Base-by-base conservation (phyloP, 257 asterid species). In the Cordia subcordata region DNA sequence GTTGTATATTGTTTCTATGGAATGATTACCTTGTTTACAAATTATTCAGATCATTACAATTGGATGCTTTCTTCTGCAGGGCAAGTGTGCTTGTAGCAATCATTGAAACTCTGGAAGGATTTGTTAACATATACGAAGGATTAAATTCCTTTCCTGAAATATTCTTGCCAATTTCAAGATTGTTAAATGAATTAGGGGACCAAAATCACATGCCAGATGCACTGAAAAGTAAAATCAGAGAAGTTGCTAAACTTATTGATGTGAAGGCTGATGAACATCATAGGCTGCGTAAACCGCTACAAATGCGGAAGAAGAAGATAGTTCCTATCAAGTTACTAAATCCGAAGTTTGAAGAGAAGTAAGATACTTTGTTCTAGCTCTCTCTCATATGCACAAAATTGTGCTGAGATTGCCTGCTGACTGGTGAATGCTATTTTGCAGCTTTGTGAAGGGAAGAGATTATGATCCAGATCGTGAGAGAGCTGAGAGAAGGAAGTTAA, bases 381-480 rank as follows among this genome's bases (percentile, higher is more conserved):
- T 53, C 17, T 53, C 57, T 12, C 38, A 4, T 14, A 12, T 14
- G n/a, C 37, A 20, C 19, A 55, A 33, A 38, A 13, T 56, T 5
- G 12, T 32, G 21, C 40, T 37, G 6, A 51, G 57, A 64, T 17
- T 54, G 19, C 21, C 54, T 46, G 49, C 37, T 21, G 62, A 46
- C 46, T 55, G 16, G 35, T 71, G 64, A 16, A 67, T 68, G 20
- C 22, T 8, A 53, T 56, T 20, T 13, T 80, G 67, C 91, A 93
- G 99, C 81, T 93, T 73, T 63, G 87, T 86, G 5, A 93, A 93
- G 77, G 99, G 97, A 49, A 81, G 99, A 71, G 99, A 93, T 60
- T 93, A 93, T 23, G 97, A 93, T 60, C 99, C 97, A n/a, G 97
- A 93, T 49, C 87, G 96, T 4, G 96, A 86, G 15, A 76, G 96